Evolutionary conservation across 2,329 filamentous ascomycete genomes (phyloP).

Genomic region (Hymenoscyphus repandus): DNA sequence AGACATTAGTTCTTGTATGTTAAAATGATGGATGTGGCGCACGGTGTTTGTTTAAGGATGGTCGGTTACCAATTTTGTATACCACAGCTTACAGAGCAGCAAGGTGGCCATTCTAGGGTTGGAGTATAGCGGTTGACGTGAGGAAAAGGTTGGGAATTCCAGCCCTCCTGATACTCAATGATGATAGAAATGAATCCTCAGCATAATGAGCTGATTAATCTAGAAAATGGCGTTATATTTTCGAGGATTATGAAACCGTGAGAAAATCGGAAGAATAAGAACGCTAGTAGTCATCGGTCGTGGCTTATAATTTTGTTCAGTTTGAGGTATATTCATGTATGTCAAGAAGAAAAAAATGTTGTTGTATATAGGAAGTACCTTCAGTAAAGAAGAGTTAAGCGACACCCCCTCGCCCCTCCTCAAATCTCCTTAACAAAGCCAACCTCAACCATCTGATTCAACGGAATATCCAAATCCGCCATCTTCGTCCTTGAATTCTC

Average conservation of each 20-base stretch:
- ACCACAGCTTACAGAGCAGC: neutral
- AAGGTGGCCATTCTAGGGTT: neutral
- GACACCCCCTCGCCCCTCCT: neutral
- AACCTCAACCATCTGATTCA: conserved; percentile 60
- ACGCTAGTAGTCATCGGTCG: too few relatives aligned
- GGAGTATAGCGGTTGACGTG: too few relatives aligned
- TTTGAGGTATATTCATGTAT: conserved; percentile 3
- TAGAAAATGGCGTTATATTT: too few relatives aligned
- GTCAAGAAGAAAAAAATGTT: too few relatives aligned
- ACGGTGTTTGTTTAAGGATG: conserved; percentile 4
- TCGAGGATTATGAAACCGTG: too few relatives aligned
- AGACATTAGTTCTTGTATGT: conserved; percentile 2
- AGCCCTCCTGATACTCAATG: too few relatives aligned
- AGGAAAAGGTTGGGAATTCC: too few relatives aligned
- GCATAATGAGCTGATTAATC: too few relatives aligned
- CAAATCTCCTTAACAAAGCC: conserved; percentile 65
- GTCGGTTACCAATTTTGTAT: neutral
- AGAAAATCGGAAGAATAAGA: too few relatives aligned
- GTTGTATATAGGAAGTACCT: too few relatives aligned
- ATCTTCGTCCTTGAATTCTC: conserved; percentile 64
- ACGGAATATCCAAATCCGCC: conserved; percentile 53
- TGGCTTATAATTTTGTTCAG: too few relatives aligned
- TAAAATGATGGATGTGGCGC: conserved; percentile 2
- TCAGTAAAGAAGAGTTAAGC: neutral
- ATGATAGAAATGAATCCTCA: too few relatives aligned